Base-by-base conservation (phyloP, 192 early-diverging fungal genomes). In the Backusella tarrabulga region DNA sequence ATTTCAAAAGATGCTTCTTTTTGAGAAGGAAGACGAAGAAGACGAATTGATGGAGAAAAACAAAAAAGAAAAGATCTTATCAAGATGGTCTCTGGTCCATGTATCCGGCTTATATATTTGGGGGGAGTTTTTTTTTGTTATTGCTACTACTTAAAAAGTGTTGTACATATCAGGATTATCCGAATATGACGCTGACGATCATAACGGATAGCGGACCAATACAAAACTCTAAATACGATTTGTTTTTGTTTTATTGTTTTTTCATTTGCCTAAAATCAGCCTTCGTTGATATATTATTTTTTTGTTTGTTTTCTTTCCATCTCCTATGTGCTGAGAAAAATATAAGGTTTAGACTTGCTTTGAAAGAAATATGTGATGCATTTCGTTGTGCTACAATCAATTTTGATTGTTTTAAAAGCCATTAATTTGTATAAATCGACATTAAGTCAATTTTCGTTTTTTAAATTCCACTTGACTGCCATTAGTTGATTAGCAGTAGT, bases 81-180 rank as follows among this genome's bases (percentile, higher is more conserved):
- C 73, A 63, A 75, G 38, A 14, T 70, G 68, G 38, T 70, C 38
- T 70, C 68, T 70, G 34, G 36, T 38, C 60, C 46, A 29, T 66
- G 35, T 75, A 54, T 34, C 38, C 38, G 14, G 73, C 34, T 74
- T 56, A 56, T 56, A 56, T 56, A 56, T 56, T 11, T 21, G 15
- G 21, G n/a, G n/a, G n/a, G n/a, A n/a, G n/a, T n/a, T n/a, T n/a
- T 26, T 26, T 60, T 23, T 60, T 60, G 0, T 26, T 60, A 26
- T 11, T 60, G 11, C 26, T 60, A 19, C 23, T 23, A 7, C 9
- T 60, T 1, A 12, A 14, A 60, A 23, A 3, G n/a, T 21, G 9
- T 60, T 26, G 23, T 60, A 29, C 23, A 29, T 60, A 60, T 60
- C 23, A 26, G 56, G 56, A 26, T 60, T 26, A 26, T 29, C 56